Conservation (phyloP, 2,329 filamentous ascomycete species). For the Penicillium sp. region DNA sequence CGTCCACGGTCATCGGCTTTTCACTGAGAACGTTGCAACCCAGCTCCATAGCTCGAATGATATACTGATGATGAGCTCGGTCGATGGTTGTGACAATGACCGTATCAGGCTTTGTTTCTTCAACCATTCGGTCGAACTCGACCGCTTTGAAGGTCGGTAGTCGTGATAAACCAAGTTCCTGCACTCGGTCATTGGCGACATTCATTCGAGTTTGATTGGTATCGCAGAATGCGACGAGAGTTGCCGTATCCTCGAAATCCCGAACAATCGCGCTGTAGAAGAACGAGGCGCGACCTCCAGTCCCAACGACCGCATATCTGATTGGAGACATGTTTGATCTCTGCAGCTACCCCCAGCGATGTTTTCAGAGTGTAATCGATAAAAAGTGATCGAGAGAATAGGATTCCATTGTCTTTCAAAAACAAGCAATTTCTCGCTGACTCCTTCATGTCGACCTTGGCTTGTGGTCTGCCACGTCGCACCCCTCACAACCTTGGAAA, state of each 20-base stretch:
- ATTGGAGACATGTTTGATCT: conserved; percentile 23
- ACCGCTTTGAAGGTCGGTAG: conserved; percentile 60
- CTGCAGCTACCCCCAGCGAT: background rate
- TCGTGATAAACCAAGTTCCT: conserved; percentile 49
- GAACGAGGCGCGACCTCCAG: conserved; percentile 29
- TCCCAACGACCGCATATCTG: conserved; percentile 33
- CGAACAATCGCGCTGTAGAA: conserved; percentile 26
- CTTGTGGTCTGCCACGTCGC: background rate
- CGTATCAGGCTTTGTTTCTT: conserved; percentile 61
- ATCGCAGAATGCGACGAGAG: conserved; percentile 25
- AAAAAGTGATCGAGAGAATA: background rate
- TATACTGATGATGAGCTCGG: conserved; percentile 64
- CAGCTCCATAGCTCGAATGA: conserved; percentile 61
- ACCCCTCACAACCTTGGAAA: conserved; percentile 3
- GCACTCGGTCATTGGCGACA: conserved; percentile 22
- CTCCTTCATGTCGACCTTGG: background rate
- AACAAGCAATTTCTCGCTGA: background rate
- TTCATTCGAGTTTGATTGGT: conserved; percentile 27
- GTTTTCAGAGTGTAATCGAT: background rate
- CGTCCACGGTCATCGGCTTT: conserved; percentile 68
- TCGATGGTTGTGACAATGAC: conserved; percentile 68
- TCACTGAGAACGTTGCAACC: conserved; percentile 66
- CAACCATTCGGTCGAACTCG: conserved; percentile 62
- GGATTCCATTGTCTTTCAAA: background rate
- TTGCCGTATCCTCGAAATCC: conserved; percentile 21